Evolutionary conservation across 345 rosid genomes (phyloP).

Genomic region (Syzygium oleosum): DNA sequence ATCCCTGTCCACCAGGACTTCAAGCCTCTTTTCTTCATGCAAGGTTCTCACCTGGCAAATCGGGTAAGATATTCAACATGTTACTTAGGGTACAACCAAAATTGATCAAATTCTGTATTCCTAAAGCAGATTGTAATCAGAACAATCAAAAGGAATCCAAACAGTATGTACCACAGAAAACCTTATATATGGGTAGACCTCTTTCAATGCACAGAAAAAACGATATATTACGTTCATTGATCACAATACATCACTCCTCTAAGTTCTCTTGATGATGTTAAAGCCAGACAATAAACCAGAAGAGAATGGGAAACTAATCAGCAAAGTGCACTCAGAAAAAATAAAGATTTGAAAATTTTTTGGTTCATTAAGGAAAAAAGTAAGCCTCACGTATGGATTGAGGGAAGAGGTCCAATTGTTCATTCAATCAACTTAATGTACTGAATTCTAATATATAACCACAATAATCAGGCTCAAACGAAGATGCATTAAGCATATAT

Average conservation of each 20-base stretch:
- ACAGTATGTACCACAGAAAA: not conserved
- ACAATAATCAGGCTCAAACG: not conserved
- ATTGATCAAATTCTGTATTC: not conserved
- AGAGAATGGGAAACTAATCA: not conserved
- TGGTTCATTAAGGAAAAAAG: not conserved
- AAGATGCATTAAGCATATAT: not conserved
- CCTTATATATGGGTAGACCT: not conserved
- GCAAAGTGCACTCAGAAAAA: not conserved
- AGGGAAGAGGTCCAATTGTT: not conserved
- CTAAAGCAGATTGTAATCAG: not conserved
- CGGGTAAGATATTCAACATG: not conserved
- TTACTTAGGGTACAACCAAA: not conserved
- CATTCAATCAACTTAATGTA: not conserved
- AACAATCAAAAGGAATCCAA: not conserved
- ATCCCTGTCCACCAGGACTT: constrained; percentile 66
- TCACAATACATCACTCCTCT: not conserved
- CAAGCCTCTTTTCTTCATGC: constrained; percentile 62
- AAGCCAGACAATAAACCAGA: not conserved
- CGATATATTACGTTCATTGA: not conserved
- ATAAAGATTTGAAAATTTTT: not conserved
- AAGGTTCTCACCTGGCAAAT: constrained; percentile 63
- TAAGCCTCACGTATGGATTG: not conserved
- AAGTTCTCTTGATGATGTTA: not conserved
- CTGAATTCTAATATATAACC: fast-evolving
- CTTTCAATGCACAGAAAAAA: not conserved